These are phyloP conservation scores for Hortaea sp. DNA, from an alignment of 2,329 filamentous ascomycete genomes.

Conservation along the genomic window DNA sequence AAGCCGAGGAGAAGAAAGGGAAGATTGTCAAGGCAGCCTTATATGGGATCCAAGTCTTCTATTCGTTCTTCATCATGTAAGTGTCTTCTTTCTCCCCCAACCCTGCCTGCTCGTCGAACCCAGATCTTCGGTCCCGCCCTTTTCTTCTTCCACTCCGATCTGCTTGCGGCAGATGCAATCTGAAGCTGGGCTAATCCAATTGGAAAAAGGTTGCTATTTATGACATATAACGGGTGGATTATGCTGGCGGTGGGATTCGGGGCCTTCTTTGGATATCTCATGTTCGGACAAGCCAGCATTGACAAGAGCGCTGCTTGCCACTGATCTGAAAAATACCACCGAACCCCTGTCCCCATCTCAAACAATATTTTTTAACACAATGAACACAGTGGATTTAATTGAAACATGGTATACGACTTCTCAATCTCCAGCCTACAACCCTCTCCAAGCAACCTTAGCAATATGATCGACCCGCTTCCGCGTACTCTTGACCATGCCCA, in stretches of 20 bases:
- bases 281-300: slow-evolving; percentile 63
- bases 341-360: no score
- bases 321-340: slow-evolving; percentile 33
- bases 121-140: neutral
- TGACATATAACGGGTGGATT: slow-evolving; percentile 99
- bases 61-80: slow-evolving; percentile 99
- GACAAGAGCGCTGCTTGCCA: slow-evolving; percentile 83
- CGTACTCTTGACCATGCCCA: slow-evolving; percentile 82
- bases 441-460: slow-evolving; percentile 63
- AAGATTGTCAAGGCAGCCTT: slow-evolving; percentile 71
- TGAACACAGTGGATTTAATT: no score
- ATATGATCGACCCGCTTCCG: slow-evolving; percentile 90
- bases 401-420: neutral
- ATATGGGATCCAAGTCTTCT: slow-evolving; percentile 92
- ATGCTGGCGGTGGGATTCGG: slow-evolving; percentile 87
- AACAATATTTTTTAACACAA: no score
- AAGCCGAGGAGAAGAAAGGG: slow-evolving; percentile 51
- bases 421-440: neutral
- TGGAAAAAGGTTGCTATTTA: slow-evolving; percentile 79
- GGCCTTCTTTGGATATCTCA: slow-evolving; percentile 76
- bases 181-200: neutral
- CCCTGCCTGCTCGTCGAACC: neutral
- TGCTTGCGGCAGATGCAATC: neutral
- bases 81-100: slow-evolving; percentile 30
- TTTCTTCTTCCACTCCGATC: neutral